These are phyloP conservation scores for Grosmannia huntii DNA, from an alignment of 2,329 filamentous ascomycete genomes.

Conservation along the genomic window DNA sequence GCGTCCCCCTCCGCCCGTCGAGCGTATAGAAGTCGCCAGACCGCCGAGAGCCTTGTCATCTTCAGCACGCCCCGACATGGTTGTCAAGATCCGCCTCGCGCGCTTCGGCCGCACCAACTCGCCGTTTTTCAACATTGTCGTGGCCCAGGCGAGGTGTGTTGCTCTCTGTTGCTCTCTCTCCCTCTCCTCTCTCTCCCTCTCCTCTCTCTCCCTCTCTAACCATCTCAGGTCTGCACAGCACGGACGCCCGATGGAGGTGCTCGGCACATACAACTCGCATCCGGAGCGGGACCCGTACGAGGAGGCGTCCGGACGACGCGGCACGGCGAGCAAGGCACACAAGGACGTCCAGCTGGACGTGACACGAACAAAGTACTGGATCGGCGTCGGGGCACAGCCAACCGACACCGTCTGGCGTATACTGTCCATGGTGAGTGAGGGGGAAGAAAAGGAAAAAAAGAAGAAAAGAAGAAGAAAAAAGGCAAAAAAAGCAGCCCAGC, in stretches of 20 bases:
- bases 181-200: no score
- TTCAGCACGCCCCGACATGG: constrained; percentile 42
- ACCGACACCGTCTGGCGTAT: constrained; percentile 81
- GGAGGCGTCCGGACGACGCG: not conserved
- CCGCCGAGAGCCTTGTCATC: no score
- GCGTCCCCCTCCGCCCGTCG: not conserved
- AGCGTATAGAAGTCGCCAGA: no score
- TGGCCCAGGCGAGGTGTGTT: constrained; percentile 77
- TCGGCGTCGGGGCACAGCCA: constrained; percentile 92
- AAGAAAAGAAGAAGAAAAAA: not conserved
- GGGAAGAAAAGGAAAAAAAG: no score
- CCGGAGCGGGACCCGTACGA: constrained; percentile 50
- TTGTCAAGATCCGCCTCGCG: constrained; percentile 83
- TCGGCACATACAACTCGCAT: constrained; percentile 63
- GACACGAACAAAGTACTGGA: constrained; percentile 79
- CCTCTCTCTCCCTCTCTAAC: no score
- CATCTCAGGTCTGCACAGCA: constrained; percentile 63
- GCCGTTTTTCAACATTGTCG: constrained; percentile 97
- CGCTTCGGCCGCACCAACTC: constrained; percentile 80
- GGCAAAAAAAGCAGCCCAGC: not conserved
- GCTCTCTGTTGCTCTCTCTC: not conserved
- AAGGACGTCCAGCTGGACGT: constrained; percentile 88
- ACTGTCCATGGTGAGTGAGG: constrained; percentile 54
- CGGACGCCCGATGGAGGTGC: constrained; percentile 82
- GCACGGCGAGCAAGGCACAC: constrained; percentile 52